Evolutionary conservation across 805 yeast species (phyloP).

Genomic region (Metschnikowia amazonensis): DNA sequence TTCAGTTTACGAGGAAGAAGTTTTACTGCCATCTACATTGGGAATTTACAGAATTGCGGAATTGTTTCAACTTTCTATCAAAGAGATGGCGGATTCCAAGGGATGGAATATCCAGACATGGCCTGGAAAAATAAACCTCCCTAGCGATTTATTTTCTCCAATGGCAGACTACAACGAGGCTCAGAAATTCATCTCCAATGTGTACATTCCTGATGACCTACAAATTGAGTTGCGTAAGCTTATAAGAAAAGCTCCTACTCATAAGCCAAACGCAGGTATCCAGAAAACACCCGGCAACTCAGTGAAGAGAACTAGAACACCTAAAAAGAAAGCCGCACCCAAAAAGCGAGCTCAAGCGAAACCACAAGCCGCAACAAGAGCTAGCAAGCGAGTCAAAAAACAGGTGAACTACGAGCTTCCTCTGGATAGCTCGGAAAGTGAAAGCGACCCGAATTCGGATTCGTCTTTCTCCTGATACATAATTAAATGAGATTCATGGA

Average conservation of each 20-base stretch:
- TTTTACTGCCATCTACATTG: conserved; percentile 23
- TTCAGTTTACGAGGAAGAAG: conserved; percentile 22
- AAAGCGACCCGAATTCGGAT: not conserved
- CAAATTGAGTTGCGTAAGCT: conserved; percentile 32
- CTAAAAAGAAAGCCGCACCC: conserved; percentile 3
- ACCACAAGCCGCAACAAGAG: conserved; percentile 25
- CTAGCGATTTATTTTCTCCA: conserved; percentile 66
- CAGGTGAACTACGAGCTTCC: conserved; percentile 14
- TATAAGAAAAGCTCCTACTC: conserved; percentile 21
- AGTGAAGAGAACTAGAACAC: conserved; percentile 6
- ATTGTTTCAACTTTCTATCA: conserved; percentile 61
- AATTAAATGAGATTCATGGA: not conserved
- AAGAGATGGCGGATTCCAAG: conserved; percentile 52
- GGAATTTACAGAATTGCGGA: conserved; percentile 69
- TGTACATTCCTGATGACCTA: conserved; percentile 51
- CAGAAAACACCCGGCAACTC: conserved; percentile 2
- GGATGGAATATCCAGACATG: conserved; percentile 74
- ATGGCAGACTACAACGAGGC: conserved; percentile 57
- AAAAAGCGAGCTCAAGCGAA: conserved; percentile 15
- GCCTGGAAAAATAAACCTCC: conserved; percentile 72
- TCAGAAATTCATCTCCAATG: conserved; percentile 49
- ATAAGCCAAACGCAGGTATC: conserved; percentile 12
- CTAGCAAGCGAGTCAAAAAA: conserved; percentile 16
- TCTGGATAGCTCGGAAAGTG: not conserved
- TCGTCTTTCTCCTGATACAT: conserved; percentile 2